Conservation (phyloP, 1,284 basidiomycete species). For the Cystobasidium slooffiae region DNA sequence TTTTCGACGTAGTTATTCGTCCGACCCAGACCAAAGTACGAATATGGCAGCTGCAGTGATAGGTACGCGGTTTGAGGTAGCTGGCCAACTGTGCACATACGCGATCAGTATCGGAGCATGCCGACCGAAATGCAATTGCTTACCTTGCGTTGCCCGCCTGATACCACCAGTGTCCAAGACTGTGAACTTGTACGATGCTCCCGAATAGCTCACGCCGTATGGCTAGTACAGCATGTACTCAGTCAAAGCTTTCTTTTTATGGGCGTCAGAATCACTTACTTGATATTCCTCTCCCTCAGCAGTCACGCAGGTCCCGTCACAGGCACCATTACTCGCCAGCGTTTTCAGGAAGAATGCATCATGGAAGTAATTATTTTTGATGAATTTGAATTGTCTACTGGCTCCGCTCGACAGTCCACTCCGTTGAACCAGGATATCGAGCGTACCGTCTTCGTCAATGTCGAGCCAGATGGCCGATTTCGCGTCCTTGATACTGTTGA, state of each 20-base stretch:
- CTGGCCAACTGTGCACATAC: constrained; percentile 63
- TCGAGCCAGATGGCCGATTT: constrained; percentile 82
- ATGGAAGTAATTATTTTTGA: constrained; percentile 98
- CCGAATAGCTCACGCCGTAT: constrained; percentile 90
- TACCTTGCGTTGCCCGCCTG: constrained; percentile 69
- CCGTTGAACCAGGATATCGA: constrained; percentile 89
- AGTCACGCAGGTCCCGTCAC: constrained; percentile 74
- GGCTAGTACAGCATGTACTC: constrained; percentile 64
- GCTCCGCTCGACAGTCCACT: constrained; percentile 65
- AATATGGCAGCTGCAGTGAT: constrained; percentile 84
- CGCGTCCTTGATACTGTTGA: constrained; percentile 76
- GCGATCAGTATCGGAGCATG: background rate
- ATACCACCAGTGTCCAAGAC: constrained; percentile 90
- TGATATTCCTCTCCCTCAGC: constrained; percentile 71
- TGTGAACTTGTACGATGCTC: constrained; percentile 96
- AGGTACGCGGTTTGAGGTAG: constrained; percentile 91
- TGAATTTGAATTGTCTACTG: constrained; percentile 66
- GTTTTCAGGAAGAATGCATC: constrained; percentile 99
- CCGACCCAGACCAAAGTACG: constrained; percentile 93
- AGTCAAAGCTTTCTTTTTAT: background rate
- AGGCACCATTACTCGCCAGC: constrained; percentile 91
- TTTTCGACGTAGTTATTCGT: constrained; percentile 99
- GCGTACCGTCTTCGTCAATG: constrained; percentile 89
- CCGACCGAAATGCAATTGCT: background rate
- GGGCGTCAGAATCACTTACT: constrained; percentile 61